phyloP scores from a whole-genome alignment of 352 stramenopile genomes.

The Paralagenidium karlingii region DNA sequence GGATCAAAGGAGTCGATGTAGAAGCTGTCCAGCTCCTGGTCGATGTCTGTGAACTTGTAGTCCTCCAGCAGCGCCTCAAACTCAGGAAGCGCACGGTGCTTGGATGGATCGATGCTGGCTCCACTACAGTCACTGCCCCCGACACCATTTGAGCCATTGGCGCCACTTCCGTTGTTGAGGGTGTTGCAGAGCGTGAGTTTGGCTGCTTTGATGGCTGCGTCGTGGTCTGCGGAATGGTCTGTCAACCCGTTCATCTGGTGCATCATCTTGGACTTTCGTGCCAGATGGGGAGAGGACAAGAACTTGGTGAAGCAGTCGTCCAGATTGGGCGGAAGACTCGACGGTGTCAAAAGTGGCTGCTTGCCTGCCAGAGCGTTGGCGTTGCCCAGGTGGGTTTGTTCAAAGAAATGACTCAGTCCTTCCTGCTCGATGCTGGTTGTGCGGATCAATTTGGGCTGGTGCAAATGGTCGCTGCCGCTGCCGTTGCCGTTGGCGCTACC shows the following conservation, averaged over 20 bases:
- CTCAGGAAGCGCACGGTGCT: constrained; percentile 32
- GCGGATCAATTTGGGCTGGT: constrained; percentile 44
- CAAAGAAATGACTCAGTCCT: constrained; percentile 57
- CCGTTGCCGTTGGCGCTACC: constrained; percentile 5
- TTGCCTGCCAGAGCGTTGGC: constrained; percentile 1
- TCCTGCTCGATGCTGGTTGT: constrained; percentile 66
- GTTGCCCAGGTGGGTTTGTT: constrained; percentile 38
- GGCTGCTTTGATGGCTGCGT: too few species aligned
- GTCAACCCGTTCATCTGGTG: too few species aligned
- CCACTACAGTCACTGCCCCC: background rate
- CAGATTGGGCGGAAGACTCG: constrained; percentile 11
- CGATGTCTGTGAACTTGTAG: constrained; percentile 72
- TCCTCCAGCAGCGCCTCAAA: constrained; percentile 64
- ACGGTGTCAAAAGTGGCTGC: background rate
- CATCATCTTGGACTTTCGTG: too few species aligned
- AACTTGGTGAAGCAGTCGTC: constrained; percentile 43
- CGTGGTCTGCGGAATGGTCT: too few species aligned
- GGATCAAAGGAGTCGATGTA: too few species aligned
- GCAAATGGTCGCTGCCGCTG: constrained; percentile 14
- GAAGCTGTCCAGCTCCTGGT: constrained; percentile 72
- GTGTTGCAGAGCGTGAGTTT: too few species aligned
- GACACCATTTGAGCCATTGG: background rate
- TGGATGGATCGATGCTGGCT: background rate
- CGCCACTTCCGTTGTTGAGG: background rate
- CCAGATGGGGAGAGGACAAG: constrained; percentile 9